Base-by-base conservation (phyloP, 1,139 yeast species). In the Pichia norvegensis region DNA sequence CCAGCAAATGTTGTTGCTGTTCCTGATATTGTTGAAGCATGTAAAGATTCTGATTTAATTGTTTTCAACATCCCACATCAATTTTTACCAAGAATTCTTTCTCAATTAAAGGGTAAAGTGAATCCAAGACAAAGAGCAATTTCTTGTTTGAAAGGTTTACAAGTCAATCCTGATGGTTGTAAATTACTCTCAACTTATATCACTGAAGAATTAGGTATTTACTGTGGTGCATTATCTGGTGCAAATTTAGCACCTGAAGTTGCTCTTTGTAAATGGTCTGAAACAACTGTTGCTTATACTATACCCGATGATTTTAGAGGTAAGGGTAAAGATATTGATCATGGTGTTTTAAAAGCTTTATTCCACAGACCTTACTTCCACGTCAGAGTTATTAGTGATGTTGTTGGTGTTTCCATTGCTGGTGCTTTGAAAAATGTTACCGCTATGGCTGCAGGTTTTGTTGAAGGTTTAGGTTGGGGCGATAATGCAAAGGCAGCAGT, bases 291-390 rank as follows among this genome's bases (percentile, higher is more conserved):
- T 51, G 97, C 95, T 14, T 90, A 86, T 71, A 79, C 78, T 47
- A 58, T 73, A 19, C 95, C 95, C 38, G 63, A 63, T 22, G 86
- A 85, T 66, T 80, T 70, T 72, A 70, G 74, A 60, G 95, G 95
- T 51, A 73, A 69, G 53, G 85, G 86, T 50, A 66, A 70, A 58
- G 95, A 88, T 61, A 79, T 86, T 47, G 94, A 84, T 62, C 79
- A 79, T 54, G 67, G 62, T 48, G 74, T 81, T 33, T 70, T 86
- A 56, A 84, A 81, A 67, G 77, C 79, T 49, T 73, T 86, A 48
- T 88, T 90, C 82, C 96, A 90, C 73, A 80, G 97, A 69, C 86
- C 94, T 29, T 90, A 90, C 70, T 90, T 90, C 83, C 97, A 90
- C 67, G 96, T 90, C 44, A 76, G 82, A 60, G 94, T 88, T 48